Conservation (phyloP, 202 grass and related monocot species). For the Carex sylvatica region DNA sequence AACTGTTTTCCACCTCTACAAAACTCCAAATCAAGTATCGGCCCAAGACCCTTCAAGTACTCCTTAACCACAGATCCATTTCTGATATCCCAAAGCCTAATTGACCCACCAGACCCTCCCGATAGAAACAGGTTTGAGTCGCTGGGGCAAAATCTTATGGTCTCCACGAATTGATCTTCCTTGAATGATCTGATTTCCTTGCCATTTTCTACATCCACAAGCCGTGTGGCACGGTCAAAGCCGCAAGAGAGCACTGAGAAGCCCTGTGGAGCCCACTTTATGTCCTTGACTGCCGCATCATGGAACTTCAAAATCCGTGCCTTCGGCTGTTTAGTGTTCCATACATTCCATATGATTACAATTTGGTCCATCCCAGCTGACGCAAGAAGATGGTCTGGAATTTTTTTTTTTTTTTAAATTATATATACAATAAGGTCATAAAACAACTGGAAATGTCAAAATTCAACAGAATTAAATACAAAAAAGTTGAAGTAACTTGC, state of each 20-base stretch:
- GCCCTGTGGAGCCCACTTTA: slow-evolving; percentile 58
- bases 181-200: slow-evolving; percentile 57
- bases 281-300: slow-evolving; percentile 70
- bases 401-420: slow-evolving; percentile 19
- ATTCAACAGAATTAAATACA: background rate
- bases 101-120: slow-evolving; percentile 70
- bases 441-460: background rate
- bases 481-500: slow-evolving; percentile 27
- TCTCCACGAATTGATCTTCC: slow-evolving; percentile 80
- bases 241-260: slow-evolving; percentile 66
- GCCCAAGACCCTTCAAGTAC: slow-evolving; percentile 54
- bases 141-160: slow-evolving; percentile 66
- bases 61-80: slow-evolving; percentile 48
- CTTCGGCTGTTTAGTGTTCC: slow-evolving; percentile 52
- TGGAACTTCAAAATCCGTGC: slow-evolving; percentile 60
- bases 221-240: slow-evolving; percentile 51
- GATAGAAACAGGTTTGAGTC: slow-evolving; percentile 65
- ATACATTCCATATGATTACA: slow-evolving; percentile 68
- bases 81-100: slow-evolving; percentile 84
- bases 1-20: slow-evolving; percentile 80
- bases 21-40: slow-evolving; percentile 86
- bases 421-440: background rate
- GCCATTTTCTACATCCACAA: slow-evolving; percentile 59
- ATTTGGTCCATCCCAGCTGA: slow-evolving; percentile 85
- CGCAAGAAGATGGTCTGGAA: slow-evolving; percentile 85